These are phyloP conservation scores for Aspergillus nanangensis DNA, from an alignment of 495 filamentous ascomycete genomes.

Conservation along the genomic window DNA sequence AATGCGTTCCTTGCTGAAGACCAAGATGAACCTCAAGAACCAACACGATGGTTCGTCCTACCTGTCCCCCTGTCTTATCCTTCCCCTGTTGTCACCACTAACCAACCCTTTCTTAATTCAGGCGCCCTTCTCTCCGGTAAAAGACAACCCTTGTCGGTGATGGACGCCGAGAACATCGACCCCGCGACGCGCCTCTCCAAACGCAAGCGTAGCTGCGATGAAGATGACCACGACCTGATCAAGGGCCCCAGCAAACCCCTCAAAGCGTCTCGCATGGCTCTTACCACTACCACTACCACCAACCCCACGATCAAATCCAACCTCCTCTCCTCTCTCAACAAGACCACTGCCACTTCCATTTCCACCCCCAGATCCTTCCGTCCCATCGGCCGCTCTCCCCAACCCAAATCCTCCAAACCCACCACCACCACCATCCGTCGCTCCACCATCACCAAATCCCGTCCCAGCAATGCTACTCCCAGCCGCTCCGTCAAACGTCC, in stretches of 20 bases:
- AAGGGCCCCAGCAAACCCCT: constrained; percentile 33
- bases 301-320: constrained; percentile 14
- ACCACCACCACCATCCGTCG: constrained; percentile 29
- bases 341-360: constrained; percentile 32
- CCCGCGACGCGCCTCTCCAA: constrained; percentile 63
- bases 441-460: constrained; percentile 35
- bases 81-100: constrained; percentile 3
- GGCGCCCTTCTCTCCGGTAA: constrained; percentile 25
- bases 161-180: constrained; percentile 78
- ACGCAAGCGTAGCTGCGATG: constrained; percentile 48
- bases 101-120: constrained; percentile 3
- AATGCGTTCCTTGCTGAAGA: constrained; percentile 39
- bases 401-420: constrained; percentile 28
- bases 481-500: constrained; percentile 42
- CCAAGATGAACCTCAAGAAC: constrained; percentile 49
- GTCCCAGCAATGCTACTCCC: constrained; percentile 47
- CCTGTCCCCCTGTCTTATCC: not conserved
- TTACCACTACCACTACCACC: constrained; percentile 24
- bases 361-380: constrained; percentile 28
- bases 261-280: constrained; percentile 36
- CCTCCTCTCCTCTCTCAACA: constrained; percentile 33
- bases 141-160: constrained; percentile 43
- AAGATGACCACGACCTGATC: constrained; percentile 43
- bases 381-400: constrained; percentile 39
- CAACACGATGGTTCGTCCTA: constrained; percentile 50